Evolutionary conservation across 768 basidiomycete genomes (phyloP), one percentile per base, ranked within the genome.

Genomic region (Phaffia australis): DNA sequence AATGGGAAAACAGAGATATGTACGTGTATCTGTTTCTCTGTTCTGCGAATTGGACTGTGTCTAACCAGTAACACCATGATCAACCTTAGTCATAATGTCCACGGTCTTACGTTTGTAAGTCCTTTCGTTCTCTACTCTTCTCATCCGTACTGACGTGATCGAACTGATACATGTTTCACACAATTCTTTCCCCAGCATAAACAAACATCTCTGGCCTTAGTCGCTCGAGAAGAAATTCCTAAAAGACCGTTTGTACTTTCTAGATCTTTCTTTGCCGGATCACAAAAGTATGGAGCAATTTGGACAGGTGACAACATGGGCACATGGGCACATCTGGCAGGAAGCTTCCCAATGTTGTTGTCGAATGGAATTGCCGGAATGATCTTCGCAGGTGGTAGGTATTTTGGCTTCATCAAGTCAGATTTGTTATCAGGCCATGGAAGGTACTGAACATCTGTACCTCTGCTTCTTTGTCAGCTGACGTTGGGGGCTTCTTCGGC

Each of bases 241-340:
- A 84, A 84, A 71, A 84, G 95, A 18, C 93, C 95, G 0, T 99
- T 99, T 75, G 93, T 99, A 57, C 84, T 99, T 14, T 93, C 93
- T 0, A 87, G 95, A 58, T 83, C 91, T 16, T 98, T 95, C 83
- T 98, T 81, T 65, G 88, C 93, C 1, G 95, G 95, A 3, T 91
- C 93, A 30, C 95, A 98, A 75, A 85, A 92, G 25, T 90, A 88
- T 71, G 89, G 93, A 48, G 93, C 95, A 5, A 91, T 95, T 82
- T 99, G 95, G 95, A 98, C 94, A 9, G 95, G 95, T 21, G 95
- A 99, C 77, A 98, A 98, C 76, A 79, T 94, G 30, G 90, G 94
- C 21, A 91, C 89, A 0, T 99, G 95, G 95, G 91, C 92, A 66
- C 95, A 99, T 73, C 92, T 99, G 84, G 83, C 84, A 14, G 88